phyloP scores from a whole-genome alignment of 2,329 filamentous ascomycete genomes.

The Claviceps citrina region DNA sequence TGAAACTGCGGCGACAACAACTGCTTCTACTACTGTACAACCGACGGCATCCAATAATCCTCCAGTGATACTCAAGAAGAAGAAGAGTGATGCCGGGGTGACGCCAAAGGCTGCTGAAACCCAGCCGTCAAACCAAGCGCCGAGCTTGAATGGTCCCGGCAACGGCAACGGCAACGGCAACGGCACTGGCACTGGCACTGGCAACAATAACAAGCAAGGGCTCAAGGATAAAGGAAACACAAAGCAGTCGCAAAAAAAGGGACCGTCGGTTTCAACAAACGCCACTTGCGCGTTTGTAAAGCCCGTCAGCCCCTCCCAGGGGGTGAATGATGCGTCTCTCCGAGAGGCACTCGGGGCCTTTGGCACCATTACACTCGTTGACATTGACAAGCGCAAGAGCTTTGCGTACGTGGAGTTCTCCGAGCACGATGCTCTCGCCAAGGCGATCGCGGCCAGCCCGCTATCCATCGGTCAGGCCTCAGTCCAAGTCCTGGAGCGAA shows the following conservation, averaged over 20 bases:
- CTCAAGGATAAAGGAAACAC: constrained; percentile 4
- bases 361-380: constrained; percentile 62
- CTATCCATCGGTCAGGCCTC: constrained; percentile 70
- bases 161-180: constrained; percentile 6
- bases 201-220: constrained; percentile 8
- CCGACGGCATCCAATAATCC: constrained; percentile 16
- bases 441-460: constrained; percentile 68
- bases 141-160: constrained; percentile 1
- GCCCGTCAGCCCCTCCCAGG: constrained; percentile 76
- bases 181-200: constrained; percentile 1
- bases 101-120: constrained; percentile 9
- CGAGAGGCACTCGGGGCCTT: constrained; percentile 59
- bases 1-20: constrained; percentile 14
- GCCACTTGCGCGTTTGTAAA: constrained; percentile 61
- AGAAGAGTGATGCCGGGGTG: constrained; percentile 20
- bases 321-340: constrained; percentile 70
- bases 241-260: constrained; percentile 21
- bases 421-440: constrained; percentile 54
- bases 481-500: constrained; percentile 74
- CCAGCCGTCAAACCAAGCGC: constrained; percentile 3
- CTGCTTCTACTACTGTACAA: constrained; percentile 8
- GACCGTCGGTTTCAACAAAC: constrained; percentile 19
- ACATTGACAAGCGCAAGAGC: constrained; percentile 88
- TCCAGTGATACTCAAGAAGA: constrained; percentile 28
- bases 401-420: constrained; percentile 88